Conservation (phyloP, 2,329 filamentous ascomycete species). For the Akanthomyces dipterigenus region DNA sequence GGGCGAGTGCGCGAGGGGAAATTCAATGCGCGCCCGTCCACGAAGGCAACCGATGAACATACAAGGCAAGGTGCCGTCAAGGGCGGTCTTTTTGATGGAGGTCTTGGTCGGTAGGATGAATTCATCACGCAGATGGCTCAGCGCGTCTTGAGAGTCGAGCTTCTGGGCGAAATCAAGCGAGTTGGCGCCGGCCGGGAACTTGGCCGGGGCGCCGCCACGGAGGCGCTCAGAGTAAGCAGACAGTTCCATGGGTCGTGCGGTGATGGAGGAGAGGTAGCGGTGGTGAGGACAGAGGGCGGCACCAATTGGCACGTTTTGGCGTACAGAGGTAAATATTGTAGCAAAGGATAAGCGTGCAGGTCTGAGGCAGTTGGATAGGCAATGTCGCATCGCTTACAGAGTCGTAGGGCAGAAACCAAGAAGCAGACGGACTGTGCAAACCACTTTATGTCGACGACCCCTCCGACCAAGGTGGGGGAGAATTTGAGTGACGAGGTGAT, state of each 20-base stretch:
- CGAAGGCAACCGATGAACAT: background rate
- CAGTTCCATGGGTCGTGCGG: constrained; percentile 29
- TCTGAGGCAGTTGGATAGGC: background rate
- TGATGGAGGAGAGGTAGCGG: constrained; percentile 6
- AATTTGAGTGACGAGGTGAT: background rate
- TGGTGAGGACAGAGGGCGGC: background rate
- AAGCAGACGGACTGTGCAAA: constrained; percentile 4
- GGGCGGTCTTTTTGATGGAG: constrained; percentile 59
- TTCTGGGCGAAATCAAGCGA: constrained; percentile 40
- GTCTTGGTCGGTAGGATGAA: constrained; percentile 72
- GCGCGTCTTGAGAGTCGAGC: constrained; percentile 55
- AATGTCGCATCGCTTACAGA: background rate
- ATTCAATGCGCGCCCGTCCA: background rate
- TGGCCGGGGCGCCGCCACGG: constrained; percentile 32
- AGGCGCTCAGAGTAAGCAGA: constrained; percentile 31
- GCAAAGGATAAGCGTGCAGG: background rate
- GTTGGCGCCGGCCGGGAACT: constrained; percentile 42
- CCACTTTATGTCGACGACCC: constrained; percentile 14
- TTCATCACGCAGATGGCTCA: constrained; percentile 56
- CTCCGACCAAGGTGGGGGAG: constrained; percentile 19
- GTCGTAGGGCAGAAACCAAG: background rate
- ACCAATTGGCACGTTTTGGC: background rate
- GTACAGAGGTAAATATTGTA: background rate
- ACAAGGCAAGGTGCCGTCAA: constrained; percentile 41
- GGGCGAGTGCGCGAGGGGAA: background rate